Percentiles rank a stretch among this genome's conserved stretches.
These are phyloP conservation scores for Flagelloscypha sp. DNA, from an alignment of 768 basidiomycete genomes.

Conservation along the genomic window DNA sequence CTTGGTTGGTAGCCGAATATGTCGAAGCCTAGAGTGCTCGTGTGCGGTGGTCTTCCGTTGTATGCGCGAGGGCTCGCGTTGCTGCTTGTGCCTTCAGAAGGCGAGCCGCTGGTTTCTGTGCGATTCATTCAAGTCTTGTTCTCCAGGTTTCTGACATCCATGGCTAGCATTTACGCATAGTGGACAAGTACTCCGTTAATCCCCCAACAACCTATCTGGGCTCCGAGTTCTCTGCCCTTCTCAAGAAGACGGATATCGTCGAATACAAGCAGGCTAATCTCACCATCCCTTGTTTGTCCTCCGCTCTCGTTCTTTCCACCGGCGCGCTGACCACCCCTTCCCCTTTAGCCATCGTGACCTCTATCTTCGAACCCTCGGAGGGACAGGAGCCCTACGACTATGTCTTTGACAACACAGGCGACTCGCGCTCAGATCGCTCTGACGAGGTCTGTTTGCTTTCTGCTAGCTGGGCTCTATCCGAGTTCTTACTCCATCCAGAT, in stretches of 20 bases:
- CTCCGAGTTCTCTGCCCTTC: conserved; percentile 58
- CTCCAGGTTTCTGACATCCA: conserved; percentile 12
- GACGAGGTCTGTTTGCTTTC: conserved; percentile 5
- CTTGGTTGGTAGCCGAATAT: too few relatives aligned
- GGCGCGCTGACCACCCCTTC: conserved; percentile 10
- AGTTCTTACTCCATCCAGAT: conserved; percentile 36
- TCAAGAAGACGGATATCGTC: conserved; percentile 59
- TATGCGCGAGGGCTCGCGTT: conserved; percentile 65
- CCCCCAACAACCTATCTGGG: conserved; percentile 79
- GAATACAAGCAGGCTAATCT: conserved; percentile 81
- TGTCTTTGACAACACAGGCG: conserved; percentile 83
- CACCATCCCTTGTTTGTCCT: conserved; percentile 54
- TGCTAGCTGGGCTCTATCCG: conserved; percentile 7
- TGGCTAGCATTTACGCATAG: conserved; percentile 57
- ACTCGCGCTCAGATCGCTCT: conserved; percentile 61
- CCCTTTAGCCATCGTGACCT: conserved; percentile 51
- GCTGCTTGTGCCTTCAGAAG: conserved; percentile 57
- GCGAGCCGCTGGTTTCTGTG: conserved; percentile 67
- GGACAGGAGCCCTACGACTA: conserved; percentile 65
- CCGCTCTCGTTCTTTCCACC: conserved; percentile 1
- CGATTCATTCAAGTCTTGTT: conserved; percentile 18
- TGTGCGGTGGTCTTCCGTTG: conserved; percentile 83
- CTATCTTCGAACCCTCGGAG: conserved; percentile 63
- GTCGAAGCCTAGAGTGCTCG: conserved; percentile 60
- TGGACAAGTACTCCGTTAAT: conserved; percentile 64